Evolutionary conservation across 2,329 filamentous ascomycete species (phyloP).

Genomic region (Chalara sp.): DNA sequence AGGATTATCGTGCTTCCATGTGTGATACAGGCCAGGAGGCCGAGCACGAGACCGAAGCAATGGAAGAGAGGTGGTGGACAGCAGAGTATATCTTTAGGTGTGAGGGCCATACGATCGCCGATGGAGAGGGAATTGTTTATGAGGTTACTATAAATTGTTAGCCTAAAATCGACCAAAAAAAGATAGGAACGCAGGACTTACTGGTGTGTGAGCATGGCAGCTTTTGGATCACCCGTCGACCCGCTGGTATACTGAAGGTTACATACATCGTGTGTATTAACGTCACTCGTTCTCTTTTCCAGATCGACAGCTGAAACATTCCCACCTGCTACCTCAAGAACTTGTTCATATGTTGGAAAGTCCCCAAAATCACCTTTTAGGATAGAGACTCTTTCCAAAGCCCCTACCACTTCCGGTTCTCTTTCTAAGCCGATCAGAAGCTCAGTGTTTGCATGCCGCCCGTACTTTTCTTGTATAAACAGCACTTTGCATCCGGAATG

Average conservation of each 20-base stretch:
- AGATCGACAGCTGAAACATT: conserved; percentile 43
- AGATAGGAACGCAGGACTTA: conserved; percentile 1
- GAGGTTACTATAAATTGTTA: conserved; percentile 12
- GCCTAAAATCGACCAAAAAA: neutral
- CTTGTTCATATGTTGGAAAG: conserved; percentile 53
- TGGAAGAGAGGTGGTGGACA: conserved; percentile 82
- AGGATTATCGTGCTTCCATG: conserved; percentile 74
- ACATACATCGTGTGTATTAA: conserved; percentile 60
- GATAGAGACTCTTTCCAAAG: conserved; percentile 48
- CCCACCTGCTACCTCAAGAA: conserved; percentile 47
- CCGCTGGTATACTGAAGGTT: conserved; percentile 72
- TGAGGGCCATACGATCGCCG: conserved; percentile 42
- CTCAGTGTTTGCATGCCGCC: conserved; percentile 53
- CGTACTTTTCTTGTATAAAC: conserved; percentile 66
- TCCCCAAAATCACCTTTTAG: conserved; percentile 46
- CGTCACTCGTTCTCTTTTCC: conserved; percentile 43
- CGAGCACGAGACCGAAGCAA: conserved; percentile 75
- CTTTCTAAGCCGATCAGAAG: conserved; percentile 48
- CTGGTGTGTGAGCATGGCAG: conserved; percentile 60
- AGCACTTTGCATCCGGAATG: conserved; percentile 70
- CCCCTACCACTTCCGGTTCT: conserved; percentile 35
- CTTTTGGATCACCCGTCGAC: conserved; percentile 68
- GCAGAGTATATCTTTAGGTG: conserved; percentile 61
- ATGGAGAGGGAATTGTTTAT: conserved; percentile 21
- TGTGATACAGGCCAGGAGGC: conserved; percentile 64